phyloP scores from a whole-genome alignment of 371 early-diverging fungal species.

The Mucor plumbeus region DNA sequence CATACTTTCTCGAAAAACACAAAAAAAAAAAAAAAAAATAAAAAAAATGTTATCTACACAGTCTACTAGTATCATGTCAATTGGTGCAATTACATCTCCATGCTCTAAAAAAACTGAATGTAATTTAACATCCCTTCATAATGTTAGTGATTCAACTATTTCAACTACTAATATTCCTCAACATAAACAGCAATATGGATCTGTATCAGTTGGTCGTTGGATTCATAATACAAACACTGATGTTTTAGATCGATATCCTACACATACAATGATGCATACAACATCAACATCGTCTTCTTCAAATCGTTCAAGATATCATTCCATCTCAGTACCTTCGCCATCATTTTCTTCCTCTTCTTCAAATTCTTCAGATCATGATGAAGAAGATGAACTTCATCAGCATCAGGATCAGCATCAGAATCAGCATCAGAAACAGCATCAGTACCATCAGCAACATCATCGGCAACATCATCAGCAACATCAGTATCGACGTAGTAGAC shows the following conservation, averaged over 20 bases:
- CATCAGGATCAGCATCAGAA: not conserved
- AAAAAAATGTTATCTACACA: slow-evolving; percentile 3
- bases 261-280: not conserved
- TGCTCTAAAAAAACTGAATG: not conserved
- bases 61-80: slow-evolving; percentile 29
- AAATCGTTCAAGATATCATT: not conserved
- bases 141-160: not conserved
- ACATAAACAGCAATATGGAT: not conserved
- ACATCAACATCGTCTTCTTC: not conserved
- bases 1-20: not conserved
- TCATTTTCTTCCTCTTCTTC: slow-evolving; percentile 3
- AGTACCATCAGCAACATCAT: no score
- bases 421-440: no score
- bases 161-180: not conserved
- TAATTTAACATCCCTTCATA: not conserved
- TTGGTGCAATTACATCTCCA: slow-evolving; percentile 26
- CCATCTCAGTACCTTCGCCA: not conserved
- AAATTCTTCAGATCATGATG: slow-evolving; percentile 11
- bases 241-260: not conserved
- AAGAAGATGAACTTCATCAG: slow-evolving; percentile 2
- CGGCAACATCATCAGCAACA: not conserved
- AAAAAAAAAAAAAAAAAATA: not conserved
- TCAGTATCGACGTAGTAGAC: not conserved
- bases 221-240: not conserved
- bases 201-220: not conserved